Evolutionary conservation across 169 alveolate genomes (phyloP).

Genomic region (Babesia caballi): DNA sequence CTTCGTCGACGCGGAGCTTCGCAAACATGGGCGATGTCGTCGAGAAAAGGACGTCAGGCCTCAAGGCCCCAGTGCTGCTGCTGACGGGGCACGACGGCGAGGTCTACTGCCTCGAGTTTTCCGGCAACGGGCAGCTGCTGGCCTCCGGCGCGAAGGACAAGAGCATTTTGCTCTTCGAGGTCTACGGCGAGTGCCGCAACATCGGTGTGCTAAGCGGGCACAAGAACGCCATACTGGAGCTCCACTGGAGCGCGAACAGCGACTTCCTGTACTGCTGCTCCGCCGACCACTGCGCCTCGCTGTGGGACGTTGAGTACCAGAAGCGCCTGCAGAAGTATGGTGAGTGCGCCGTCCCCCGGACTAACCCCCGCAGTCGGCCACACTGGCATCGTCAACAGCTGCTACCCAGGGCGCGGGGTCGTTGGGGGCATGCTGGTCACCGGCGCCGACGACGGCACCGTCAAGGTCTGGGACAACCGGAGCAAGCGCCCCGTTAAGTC

Average conservation of each 20-base stretch:
- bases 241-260: conserved; percentile 72
- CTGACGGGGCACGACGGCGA: conserved; percentile 82
- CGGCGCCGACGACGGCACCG: conserved; percentile 82
- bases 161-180: conserved; percentile 71
- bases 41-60: conserved; percentile 41
- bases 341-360: conserved; percentile 25
- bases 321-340: conserved; percentile 70
- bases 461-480: conserved; percentile 82
- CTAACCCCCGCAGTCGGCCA: conserved; percentile 53
- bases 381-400: conserved; percentile 58
- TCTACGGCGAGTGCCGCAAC: conserved; percentile 81
- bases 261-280: conserved; percentile 78
- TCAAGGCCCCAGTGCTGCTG: conserved; percentile 72
- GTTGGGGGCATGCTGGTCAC: conserved; percentile 57
- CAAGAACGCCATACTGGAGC: conserved; percentile 82
- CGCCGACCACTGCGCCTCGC: conserved; percentile 79
- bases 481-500: conserved; percentile 62
- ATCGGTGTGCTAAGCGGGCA: conserved; percentile 82
- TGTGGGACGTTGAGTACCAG: conserved; percentile 82
- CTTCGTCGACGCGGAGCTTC: neutral
- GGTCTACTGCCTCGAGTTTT: conserved; percentile 77
- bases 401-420: conserved; percentile 53
- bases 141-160: conserved; percentile 82
- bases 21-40: conserved; percentile 39
- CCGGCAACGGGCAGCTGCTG: conserved; percentile 79